Percentiles rank a stretch among this genome's conserved stretches.
These are phyloP conservation scores for Acanthamoeba castellanii DNA, from an alignment of 208 protist genomes.

Conservation along the genomic window DNA sequence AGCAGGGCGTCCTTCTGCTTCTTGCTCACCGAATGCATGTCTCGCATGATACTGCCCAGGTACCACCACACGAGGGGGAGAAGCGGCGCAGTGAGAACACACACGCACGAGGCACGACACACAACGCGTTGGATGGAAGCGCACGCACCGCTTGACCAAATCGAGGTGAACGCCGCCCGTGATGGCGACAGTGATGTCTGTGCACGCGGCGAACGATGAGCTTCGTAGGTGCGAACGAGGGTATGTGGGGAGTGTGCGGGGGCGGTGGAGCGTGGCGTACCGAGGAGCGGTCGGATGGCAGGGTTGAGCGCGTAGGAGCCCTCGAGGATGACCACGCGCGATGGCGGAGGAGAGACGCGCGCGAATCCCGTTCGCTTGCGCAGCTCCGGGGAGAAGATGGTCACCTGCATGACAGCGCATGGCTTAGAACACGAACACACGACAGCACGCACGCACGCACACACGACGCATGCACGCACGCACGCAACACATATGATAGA, in stretches of 20 bases:
- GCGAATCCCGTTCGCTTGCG: constrained; percentile 44
- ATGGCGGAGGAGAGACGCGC: neutral
- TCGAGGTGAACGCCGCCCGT: constrained; percentile 82
- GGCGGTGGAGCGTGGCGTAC: neutral
- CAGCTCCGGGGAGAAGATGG: constrained; percentile 32
- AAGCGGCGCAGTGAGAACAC: neutral
- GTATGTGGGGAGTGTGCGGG: neutral
- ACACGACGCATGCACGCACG: too few species aligned
- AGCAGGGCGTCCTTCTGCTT: constrained; percentile 76
- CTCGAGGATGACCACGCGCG: constrained; percentile 77
- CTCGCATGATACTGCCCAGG: neutral
- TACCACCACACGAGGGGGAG: neutral
- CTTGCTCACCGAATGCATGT: constrained; percentile 38
- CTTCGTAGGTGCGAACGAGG: too few species aligned
- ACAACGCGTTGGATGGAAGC: neutral
- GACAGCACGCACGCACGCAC: too few species aligned
- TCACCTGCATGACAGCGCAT: neutral
- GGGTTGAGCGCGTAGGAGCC: constrained; percentile 79
- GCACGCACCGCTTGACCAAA: constrained; percentile 76
- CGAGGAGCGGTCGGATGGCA: constrained; percentile 54
- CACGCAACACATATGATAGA: too few species aligned
- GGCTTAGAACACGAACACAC: too few species aligned
- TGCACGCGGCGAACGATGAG: too few species aligned
- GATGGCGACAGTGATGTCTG: constrained; percentile 78
- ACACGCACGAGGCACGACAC: neutral